phyloP scores from a whole-genome alignment of 225 moss, liverwort and hornwort genomes.

The Straminergon stramineum region DNA sequence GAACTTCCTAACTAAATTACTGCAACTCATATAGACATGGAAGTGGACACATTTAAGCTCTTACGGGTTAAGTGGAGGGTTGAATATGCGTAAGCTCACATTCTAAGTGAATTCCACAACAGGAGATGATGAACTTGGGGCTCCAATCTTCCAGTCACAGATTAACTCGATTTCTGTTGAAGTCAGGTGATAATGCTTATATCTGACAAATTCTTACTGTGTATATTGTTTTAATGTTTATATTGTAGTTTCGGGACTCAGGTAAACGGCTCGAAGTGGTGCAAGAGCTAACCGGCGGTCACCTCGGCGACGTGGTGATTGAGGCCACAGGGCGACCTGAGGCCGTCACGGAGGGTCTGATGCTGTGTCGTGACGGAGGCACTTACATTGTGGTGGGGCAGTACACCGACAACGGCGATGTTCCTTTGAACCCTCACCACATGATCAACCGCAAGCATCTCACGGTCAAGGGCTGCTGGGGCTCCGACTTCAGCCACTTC shows the following conservation, averaged over 20 bases:
- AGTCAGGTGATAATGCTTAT: not conserved
- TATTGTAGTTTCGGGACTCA: slow-evolving; percentile 22
- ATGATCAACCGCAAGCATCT: slow-evolving; percentile 69
- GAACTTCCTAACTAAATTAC: not conserved
- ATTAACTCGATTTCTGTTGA: not conserved
- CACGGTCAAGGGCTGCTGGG: slow-evolving; percentile 75
- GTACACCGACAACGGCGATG: slow-evolving; percentile 77
- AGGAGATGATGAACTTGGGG: not conserved
- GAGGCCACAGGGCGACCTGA: slow-evolving; percentile 77
- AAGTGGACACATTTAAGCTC: not conserved
- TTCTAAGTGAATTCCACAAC: not conserved
- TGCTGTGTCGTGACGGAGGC: slow-evolving; percentile 63
- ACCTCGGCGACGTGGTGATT: slow-evolving; percentile 60
- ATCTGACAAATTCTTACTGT: not conserved
- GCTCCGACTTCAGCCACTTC: slow-evolving; percentile 89
- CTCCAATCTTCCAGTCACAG: not conserved
- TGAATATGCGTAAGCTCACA: not conserved
- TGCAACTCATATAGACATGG: not conserved
- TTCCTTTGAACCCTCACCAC: slow-evolving; percentile 61
- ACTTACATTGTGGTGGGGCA: slow-evolving; percentile 70
- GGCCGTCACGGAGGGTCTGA: slow-evolving; percentile 67
- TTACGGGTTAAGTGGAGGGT: not conserved
- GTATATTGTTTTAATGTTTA: not conserved
- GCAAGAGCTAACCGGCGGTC: slow-evolving; percentile 37
- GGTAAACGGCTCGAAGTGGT: slow-evolving; percentile 20